A percentile compares a stretch with the other conserved stretches of the same genome.
Evolutionary conservation across 2,329 filamentous ascomycete genomes (phyloP).

Genomic region (Diaporthe australafricana): DNA sequence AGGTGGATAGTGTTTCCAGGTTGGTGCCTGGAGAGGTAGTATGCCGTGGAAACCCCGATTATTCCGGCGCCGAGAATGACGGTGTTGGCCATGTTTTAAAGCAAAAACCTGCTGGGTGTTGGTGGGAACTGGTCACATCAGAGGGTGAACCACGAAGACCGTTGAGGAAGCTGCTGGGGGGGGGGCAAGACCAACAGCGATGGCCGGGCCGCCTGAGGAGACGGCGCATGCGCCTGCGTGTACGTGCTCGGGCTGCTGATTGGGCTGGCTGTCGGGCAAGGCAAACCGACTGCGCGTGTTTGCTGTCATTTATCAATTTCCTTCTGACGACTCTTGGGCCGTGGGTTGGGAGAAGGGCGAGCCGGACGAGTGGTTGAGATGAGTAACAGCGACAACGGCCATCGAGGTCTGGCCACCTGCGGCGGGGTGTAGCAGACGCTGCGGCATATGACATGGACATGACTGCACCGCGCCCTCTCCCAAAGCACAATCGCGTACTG

Average conservation of each 20-base stretch:
- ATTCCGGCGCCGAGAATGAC: slow-evolving; percentile 78
- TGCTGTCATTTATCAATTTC: slow-evolving; percentile 19
- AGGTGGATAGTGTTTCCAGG: slow-evolving; percentile 57
- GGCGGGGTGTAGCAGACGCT: slow-evolving; percentile 4
- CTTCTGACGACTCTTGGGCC: background rate
- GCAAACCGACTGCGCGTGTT: background rate
- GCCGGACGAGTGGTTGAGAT: slow-evolving; percentile 6
- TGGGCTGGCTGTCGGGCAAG: background rate
- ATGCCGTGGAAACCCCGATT: slow-evolving; percentile 78
- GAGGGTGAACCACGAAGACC: slow-evolving; percentile 8
- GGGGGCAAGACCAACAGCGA: slow-evolving; percentile 13
- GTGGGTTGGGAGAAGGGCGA: background rate
- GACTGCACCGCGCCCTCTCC: background rate
- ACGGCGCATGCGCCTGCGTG: background rate
- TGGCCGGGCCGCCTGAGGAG: background rate
- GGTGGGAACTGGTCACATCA: slow-evolving; percentile 1
- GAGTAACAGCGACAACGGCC: slow-evolving; percentile 13
- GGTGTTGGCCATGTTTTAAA: slow-evolving; percentile 60
- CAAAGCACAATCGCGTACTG: background rate
- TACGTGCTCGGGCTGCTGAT: background rate
- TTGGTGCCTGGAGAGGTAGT: slow-evolving; percentile 71
- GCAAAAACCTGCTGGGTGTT: background rate
- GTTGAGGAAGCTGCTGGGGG: slow-evolving; percentile 25
- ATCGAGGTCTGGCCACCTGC: slow-evolving; percentile 23
- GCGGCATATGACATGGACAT: too few species aligned